These are phyloP conservation scores for Ophiostoma perfectum DNA, from an alignment of 2,329 filamentous ascomycete genomes.

Conservation along the genomic window DNA sequence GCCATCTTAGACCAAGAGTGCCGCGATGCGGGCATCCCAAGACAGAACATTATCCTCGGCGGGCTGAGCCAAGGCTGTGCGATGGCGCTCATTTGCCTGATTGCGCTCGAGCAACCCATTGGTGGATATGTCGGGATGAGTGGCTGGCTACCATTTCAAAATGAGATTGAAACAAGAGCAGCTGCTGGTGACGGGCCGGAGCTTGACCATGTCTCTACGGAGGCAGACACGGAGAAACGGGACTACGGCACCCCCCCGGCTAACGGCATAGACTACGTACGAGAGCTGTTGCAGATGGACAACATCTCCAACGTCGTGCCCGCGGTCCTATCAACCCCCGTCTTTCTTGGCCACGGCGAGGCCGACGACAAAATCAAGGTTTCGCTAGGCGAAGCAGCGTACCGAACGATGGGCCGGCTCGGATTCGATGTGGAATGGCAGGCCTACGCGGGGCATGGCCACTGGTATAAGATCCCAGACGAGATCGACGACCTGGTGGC, in stretches of 20 bases:
- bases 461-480: constrained; percentile 46
- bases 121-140: constrained; percentile 22
- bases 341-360: constrained; percentile 42
- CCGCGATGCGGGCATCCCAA: constrained; percentile 25
- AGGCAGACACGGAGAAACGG: too few species aligned
- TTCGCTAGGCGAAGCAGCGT: constrained; percentile 33
- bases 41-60: constrained; percentile 42
- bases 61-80: constrained; percentile 31
- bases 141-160: constrained; percentile 24
- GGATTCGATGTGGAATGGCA: constrained; percentile 38
- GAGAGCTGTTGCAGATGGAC: constrained; percentile 15
- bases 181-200: constrained; percentile 25
- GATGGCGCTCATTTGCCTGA: constrained; percentile 7
- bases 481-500: constrained; percentile 42
- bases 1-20: constrained; percentile 26
- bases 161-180: constrained; percentile 33
- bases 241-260: background rate
- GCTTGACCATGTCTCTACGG: too few species aligned
- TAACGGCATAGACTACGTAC: background rate
- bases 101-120: constrained; percentile 12
- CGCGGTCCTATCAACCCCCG: constrained; percentile 32
- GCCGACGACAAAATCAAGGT: constrained; percentile 37
- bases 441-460: constrained; percentile 38
- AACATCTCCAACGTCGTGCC: constrained; percentile 6
- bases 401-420: constrained; percentile 30